Evolutionary conservation across 1,284 basidiomycete species (phyloP), one percentile per base, ranked within the genome.

Genomic region (Ustilago nuda): DNA sequence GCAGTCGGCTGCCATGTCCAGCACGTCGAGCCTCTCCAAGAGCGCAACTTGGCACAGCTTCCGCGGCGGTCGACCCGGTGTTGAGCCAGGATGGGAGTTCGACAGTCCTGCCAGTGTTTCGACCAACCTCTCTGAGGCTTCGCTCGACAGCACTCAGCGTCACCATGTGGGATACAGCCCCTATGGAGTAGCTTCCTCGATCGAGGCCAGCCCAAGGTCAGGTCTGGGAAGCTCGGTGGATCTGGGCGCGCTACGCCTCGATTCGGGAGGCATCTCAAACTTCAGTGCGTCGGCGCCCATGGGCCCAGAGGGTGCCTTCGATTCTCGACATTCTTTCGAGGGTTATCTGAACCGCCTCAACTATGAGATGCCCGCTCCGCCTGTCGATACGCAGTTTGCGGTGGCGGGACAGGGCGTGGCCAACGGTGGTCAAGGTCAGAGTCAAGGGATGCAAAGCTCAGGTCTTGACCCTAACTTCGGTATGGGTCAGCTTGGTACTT

Each of bases 51-150:
- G 73, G 73, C 55, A 71, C 36, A 53, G 3, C 39, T 71, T 71
- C 65, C 73, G 73, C 23, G 46, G 48, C 8, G 68, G 65, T 4
- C 13, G 64, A 5, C 50, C 35, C 11, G 62, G 66, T 7, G 43
- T 30, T 15, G 67, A 63, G 8, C 58, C 33, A 5, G 46, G 51
- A 1, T 76, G 68, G 64, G 73, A 76, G 23, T 76, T 76, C 45
- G 73, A 76, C 48, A 76, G 73, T 43, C 73, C 73, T 1, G 73
- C 73, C 0, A 64, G 61, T 39, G 64, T 71, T 36, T 64, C 68
- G 15, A 76, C 73, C 9, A 76, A 63, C 32, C 65, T 76, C 0
- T 76, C 73, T 13, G 73, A 76, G 39, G 61, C 67, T 3, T 76
- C 73, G 37, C 52, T 71, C 23, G 73, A 76, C 33, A 76, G 73